Evolutionary conservation across 2,329 filamentous ascomycete genomes (phyloP), one percentile per base, ranked within the genome.

Genomic region (Colletotrichum lentis): DNA sequence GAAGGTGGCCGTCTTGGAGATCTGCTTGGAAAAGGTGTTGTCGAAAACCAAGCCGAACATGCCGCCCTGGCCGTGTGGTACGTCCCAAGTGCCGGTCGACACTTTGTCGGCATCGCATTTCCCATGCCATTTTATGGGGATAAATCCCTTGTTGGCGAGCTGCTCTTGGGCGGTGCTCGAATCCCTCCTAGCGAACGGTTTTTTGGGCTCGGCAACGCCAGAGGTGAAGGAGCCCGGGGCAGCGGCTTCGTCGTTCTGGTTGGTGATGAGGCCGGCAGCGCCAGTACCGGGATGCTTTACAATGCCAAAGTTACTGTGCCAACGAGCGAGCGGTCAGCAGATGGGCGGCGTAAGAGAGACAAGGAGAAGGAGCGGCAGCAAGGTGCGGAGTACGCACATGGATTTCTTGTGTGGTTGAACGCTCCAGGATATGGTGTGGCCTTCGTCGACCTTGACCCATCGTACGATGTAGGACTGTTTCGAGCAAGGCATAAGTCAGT

Each of bases 31-130:
- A 77, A 99, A 99, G 35, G 96, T 99, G 76, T 99, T 99, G 86
- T 99, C 96, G 76, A 99, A 97, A 39, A 98, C 93, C 69, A 99
- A 84, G 64, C 94, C 96, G 77, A 97, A 99, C 88, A 97, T 97
- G 75, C 96, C 96, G 27, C 90, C 92, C 71, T 96, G 89, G 41
- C 88, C 89, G 8, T 82, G 75, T 0, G 83, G 82, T 27, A 98
- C 92, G 76, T 97, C 91, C 77, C 93, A 93, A 22, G 90, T 96
- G 39, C 95, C 96, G 78, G 95, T 93, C 22, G 93, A 92, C 58
- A 97, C 94, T 81, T 96, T 95, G 81, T 98, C 95, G 44, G 96
- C 94, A 80, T 98, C 95, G 78, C 94, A 98, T 83, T 95, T 97
- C 47, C 96, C 96, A 72, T 91, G 85, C 96, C 96, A 99, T 75